Base-by-base conservation (phyloP, 176 grass and related monocot species). In the Luzula sylvatica region DNA sequence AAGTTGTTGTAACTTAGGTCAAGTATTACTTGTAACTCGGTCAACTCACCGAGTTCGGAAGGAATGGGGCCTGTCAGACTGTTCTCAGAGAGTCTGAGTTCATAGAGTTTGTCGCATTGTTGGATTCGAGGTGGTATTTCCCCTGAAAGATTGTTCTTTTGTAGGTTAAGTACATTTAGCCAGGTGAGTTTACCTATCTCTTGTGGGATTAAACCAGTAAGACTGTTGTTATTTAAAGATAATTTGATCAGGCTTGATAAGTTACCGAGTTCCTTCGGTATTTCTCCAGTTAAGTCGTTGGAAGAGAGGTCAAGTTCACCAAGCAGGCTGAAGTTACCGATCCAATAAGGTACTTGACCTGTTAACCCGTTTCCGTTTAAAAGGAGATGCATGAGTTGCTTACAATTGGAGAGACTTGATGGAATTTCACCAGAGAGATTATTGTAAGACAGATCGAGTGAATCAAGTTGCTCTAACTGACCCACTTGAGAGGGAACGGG, bases 281-380 rank as follows among this genome's bases (percentile, higher is more conserved):
- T 82, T 20, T 20, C 12, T 0, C 92, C 81, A 0, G 43, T 65
- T 0, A 90, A 57, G 13, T n/a, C 18, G 42, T 98, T 98, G 28
- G 59, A 80, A 3, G 92, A 98, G 7, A 98, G 74, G 70, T 98
- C 85, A 26, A 98, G 77, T 70, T 98, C 85, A n/a, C 92, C 85
- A 2, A 98, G 78, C 3, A 75, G 82, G 6, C 23, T 14, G 26
- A 98, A 56, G 39, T 35, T 43, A 7, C 92, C 81, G 8, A 98
- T 51, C 85, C 92, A 98, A 2, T 72, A 26, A 3, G 81, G 85
- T 20, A 98, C 39, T 24, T 13, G 12, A 6, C 92, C 81, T 0
- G 52, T 55, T n/a, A 98, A 75, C 7, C 52, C 66, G 52, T 98
- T 98, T 52, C 85, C 75, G 4, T 65, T 66, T 8, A 98, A 72